These are phyloP conservation scores for Globisporangium carolinianum DNA, from an alignment of 352 stramenopile species.

Conservation along the genomic window DNA sequence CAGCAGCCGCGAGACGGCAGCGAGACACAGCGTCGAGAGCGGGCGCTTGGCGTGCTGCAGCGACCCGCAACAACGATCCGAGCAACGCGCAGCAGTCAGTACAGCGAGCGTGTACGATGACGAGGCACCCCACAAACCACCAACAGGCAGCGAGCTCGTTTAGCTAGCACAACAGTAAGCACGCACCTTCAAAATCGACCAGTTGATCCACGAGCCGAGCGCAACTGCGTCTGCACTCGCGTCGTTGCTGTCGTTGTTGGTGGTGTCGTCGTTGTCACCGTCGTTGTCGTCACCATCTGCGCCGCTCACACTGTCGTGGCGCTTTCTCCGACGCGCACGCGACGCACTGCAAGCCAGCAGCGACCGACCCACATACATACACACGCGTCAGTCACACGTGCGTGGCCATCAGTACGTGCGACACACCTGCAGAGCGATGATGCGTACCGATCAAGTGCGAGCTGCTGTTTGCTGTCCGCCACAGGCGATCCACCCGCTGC, in stretches of 20 bases:
- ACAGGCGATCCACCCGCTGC: background rate
- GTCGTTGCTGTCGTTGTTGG: slow-evolving; percentile 24
- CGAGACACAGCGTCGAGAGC: slow-evolving; percentile 53
- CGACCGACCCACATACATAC: background rate
- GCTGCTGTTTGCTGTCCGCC: slow-evolving; percentile 17
- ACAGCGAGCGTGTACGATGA: background rate
- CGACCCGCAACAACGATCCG: too few species aligned
- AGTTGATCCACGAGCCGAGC: slow-evolving; percentile 63
- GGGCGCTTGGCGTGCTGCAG: slow-evolving; percentile 19
- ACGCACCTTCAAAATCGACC: slow-evolving; percentile 44
- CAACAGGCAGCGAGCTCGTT: background rate
- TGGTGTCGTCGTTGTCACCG: slow-evolving; percentile 25
- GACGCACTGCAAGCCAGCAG: slow-evolving; percentile 38
- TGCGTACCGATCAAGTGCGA: slow-evolving; percentile 54
- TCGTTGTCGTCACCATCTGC: slow-evolving; percentile 35
- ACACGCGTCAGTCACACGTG: background rate
- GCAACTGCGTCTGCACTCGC: background rate
- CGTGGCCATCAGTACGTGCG: too few species aligned
- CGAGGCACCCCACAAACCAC: background rate
- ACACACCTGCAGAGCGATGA: too few species aligned
- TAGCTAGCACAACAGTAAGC: background rate
- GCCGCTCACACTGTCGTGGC: slow-evolving; percentile 14
- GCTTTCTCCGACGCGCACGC: slow-evolving; percentile 49
- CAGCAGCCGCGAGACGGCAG: slow-evolving; percentile 52
- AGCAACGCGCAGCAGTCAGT: background rate